These are phyloP conservation scores for Xylaria arbuscula DNA, from an alignment of 2,329 filamentous ascomycete genomes.

Conservation along the genomic window DNA sequence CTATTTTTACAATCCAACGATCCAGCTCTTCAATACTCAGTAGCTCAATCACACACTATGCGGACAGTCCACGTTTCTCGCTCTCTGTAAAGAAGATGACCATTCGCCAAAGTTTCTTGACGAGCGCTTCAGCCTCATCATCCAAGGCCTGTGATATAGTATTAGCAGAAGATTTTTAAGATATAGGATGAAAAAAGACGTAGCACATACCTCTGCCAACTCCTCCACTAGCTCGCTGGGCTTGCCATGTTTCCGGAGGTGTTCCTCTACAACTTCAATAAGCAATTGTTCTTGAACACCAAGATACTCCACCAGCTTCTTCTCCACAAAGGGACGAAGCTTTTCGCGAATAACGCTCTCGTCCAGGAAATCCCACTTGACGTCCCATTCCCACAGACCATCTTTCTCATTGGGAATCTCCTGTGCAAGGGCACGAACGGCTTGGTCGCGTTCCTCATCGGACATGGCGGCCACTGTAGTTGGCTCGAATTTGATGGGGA, in stretches of 20 bases:
- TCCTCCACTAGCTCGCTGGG: constrained; percentile 87
- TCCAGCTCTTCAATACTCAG: neutral
- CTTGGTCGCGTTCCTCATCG: constrained; percentile 87
- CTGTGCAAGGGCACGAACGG: constrained; percentile 82
- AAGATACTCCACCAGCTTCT: constrained; percentile 97
- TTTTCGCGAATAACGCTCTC: constrained; percentile 84
- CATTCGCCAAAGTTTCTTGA: constrained; percentile 98
- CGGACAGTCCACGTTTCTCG: constrained; percentile 87
- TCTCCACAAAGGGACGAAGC: constrained; percentile 93
- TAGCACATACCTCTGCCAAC: constrained; percentile 77
- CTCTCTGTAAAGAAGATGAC: constrained; percentile 97
- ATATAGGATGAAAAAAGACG: neutral
- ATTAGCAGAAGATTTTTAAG: constrained; percentile 45
- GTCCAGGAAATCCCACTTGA: constrained; percentile 93
- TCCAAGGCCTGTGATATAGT: constrained; percentile 75
- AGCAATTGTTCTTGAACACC: constrained; percentile 96
- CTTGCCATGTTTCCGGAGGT: constrained; percentile 78
- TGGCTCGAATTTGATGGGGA: constrained; percentile 85
- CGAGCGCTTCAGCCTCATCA: constrained; percentile 91
- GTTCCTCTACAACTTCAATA: constrained; percentile 90
- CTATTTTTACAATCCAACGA: constrained; percentile 28
- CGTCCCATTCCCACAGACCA: constrained; percentile 89
- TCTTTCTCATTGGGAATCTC: constrained; percentile 91
- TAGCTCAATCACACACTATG: constrained; percentile 54
- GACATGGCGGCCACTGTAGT: constrained; percentile 75